phyloP scores from a whole-genome alignment of 306 rosid genomes.

The Hippophae gyantsensis region DNA sequence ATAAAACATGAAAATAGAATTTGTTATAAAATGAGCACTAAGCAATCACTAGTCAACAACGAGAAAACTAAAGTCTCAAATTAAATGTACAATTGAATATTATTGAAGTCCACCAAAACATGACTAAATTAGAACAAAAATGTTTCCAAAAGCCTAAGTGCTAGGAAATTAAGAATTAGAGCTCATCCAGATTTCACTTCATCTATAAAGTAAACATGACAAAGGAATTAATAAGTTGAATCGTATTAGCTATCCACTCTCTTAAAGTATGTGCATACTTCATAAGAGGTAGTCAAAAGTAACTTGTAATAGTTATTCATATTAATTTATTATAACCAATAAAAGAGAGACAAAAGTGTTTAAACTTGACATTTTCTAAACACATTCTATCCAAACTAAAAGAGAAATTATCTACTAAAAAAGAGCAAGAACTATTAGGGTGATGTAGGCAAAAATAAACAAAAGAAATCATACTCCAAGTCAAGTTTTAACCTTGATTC shows the following conservation, averaged over 20 bases:
- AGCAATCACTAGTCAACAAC: background rate
- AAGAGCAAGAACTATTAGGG: too few species aligned
- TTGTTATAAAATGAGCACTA: background rate
- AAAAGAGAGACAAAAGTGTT: too few species aligned
- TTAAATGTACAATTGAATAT: constrained; percentile 11
- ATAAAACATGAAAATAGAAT: too few species aligned
- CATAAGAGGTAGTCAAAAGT: too few species aligned
- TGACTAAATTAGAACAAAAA: background rate
- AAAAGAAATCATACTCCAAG: background rate
- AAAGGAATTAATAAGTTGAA: background rate
- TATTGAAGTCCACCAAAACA: background rate
- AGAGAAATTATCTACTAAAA: background rate
- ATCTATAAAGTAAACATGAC: background rate
- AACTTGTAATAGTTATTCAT: too few species aligned
- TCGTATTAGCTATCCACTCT: too few species aligned
- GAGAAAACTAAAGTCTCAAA: constrained; percentile 1
- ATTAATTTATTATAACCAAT: too few species aligned
- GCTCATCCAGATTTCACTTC: background rate
- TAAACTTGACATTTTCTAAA: too few species aligned
- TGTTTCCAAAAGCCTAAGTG: background rate
- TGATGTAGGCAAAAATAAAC: background rate
- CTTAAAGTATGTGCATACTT: too few species aligned
- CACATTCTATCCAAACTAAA: too few species aligned
- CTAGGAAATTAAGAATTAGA: background rate
- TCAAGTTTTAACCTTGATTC: constrained; percentile 59